Evolutionary conservation across 345 rosid species (phyloP).

Genomic region (Dipteronia dyeriana): DNA sequence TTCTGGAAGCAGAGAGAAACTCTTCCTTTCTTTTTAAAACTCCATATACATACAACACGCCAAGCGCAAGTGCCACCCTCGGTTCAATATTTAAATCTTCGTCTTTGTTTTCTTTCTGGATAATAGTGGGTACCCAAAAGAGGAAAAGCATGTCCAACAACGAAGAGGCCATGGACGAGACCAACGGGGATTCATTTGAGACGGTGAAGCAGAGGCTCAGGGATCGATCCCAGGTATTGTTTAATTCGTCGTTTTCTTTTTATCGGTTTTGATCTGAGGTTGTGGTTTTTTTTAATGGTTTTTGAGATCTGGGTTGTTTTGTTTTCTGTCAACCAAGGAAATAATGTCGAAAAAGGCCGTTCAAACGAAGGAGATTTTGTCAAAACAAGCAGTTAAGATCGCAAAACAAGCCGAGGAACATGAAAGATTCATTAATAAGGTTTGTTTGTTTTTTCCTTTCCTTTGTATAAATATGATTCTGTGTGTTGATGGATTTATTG

Average conservation of each 20-base stretch:
- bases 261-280: not conserved
- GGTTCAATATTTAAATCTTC: not conserved
- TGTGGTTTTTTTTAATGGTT: not conserved
- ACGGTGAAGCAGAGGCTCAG: conserved; percentile 47
- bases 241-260: conserved; percentile 5
- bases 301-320: conserved; percentile 22
- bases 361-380: conserved; percentile 74
- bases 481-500: not conserved
- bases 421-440: conserved; percentile 85
- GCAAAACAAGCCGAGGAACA: conserved; percentile 96
- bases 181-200: conserved; percentile 39
- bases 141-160: conserved; percentile 42
- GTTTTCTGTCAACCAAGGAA: conserved; percentile 67
- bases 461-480: not conserved
- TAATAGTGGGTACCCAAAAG: not conserved
- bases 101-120: not conserved
- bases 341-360: conserved; percentile 76
- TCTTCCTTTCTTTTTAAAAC: not conserved
- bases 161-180: conserved; percentile 51
- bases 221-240: conserved; percentile 66
- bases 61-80: not conserved
- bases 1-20: not conserved
- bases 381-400: conserved; percentile 90
- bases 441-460: conserved; percentile 8
- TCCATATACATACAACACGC: not conserved